Evolutionary conservation across 257 asterid genomes (phyloP).

Genomic region (Anisodus tanguticus): DNA sequence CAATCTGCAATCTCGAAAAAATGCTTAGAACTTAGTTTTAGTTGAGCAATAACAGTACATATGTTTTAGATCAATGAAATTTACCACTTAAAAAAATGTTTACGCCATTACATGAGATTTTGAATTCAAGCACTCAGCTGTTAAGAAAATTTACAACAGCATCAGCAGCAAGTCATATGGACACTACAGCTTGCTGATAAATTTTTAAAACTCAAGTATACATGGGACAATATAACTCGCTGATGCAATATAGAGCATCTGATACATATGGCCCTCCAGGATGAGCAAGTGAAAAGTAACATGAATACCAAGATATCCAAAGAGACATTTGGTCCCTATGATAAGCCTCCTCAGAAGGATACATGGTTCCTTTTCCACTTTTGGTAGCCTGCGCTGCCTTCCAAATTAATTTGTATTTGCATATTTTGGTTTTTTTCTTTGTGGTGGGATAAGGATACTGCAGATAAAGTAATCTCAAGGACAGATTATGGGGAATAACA

Average conservation of each 20-base stretch:
- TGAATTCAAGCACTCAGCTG: background rate
- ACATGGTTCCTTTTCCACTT: background rate
- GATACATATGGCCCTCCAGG: constrained; percentile 1
- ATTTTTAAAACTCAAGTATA: background rate
- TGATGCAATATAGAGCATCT: background rate
- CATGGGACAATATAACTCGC: background rate
- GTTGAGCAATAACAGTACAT: background rate
- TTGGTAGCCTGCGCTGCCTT: background rate
- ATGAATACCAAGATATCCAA: background rate
- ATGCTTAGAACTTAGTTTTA: background rate
- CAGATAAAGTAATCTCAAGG: background rate
- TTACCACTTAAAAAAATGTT: background rate
- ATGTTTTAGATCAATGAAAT: background rate
- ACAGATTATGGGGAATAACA: background rate
- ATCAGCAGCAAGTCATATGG: background rate
- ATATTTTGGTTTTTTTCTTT: background rate
- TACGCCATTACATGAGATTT: background rate
- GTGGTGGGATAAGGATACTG: background rate
- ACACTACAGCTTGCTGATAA: background rate
- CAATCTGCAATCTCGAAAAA: background rate
- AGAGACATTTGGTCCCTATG: constrained; percentile 1
- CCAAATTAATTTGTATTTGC: constrained; percentile 7
- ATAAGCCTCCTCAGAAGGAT: background rate
- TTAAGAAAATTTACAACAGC: constrained; percentile 3
- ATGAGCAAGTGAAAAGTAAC: background rate